Base-by-base conservation (phyloP, 306 rosid genomes). In the Glycine soja region DNA sequence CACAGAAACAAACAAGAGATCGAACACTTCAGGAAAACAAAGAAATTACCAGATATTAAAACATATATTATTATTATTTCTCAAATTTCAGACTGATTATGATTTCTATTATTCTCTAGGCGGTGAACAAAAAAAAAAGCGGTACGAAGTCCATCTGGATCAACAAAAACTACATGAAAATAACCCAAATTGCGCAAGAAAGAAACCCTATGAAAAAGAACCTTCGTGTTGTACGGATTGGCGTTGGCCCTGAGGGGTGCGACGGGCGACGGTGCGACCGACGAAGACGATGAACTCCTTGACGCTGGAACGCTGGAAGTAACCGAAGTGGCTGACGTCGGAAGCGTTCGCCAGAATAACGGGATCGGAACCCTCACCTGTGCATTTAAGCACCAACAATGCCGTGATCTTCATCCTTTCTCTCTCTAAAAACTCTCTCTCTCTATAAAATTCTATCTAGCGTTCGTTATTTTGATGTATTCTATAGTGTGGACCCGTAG, bases 141-240 rank as follows among this genome's bases (percentile, higher is more conserved):
- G 30, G 30, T 24, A 72, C 19, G 48, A 8, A 46, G 3, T 32
- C 36, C 71, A 78, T 58, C 77, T 57, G 62, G 76, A 80, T 76
- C 85, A 86, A 64, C 1, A 1, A 32, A 75, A 69, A 48, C 10
- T 15, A 15, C 57, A 53, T 36, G 18, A 0, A 0, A 74, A 61
- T 8, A 74, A 78, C 36, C 8, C 32, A 40, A 51, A 82, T 81
- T 5, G 61, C 76, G 4, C 5, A 45, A 40, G 30, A 38, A 58
- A 47, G 34, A 74, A 73, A 81, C 76, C 80, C 84, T 78, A 84
- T 70, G 30, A 24, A 24, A 18, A 18, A 40, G 57, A 68, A 68
- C 99, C 99, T 93, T 96, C 99, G 63, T 96, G 99, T 79, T 96
- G 94, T 15, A 96, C 99, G 58, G 99, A 89, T 83, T 96, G 99